phyloP scores from a whole-genome alignment of 805 yeast genomes.

The Zygosaccharomyces bisporus region DNA sequence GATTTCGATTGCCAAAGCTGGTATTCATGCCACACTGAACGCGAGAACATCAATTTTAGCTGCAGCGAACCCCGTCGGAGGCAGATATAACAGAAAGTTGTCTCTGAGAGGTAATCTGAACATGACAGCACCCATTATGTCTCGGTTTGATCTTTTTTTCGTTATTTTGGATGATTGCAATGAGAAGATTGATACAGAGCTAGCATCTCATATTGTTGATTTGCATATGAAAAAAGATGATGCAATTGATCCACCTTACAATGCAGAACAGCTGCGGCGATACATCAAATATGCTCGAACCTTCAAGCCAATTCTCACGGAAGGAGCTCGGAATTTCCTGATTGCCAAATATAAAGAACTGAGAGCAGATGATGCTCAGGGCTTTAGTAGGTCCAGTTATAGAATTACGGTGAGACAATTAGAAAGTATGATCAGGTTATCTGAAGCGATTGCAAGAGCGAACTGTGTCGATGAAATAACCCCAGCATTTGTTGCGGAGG shows the following conservation, averaged over 20 bases:
- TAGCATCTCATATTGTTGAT: constrained; percentile 90
- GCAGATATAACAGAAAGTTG: constrained; percentile 84
- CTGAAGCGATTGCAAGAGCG: constrained; percentile 96
- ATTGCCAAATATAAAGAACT: constrained; percentile 80
- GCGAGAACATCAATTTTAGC: constrained; percentile 96
- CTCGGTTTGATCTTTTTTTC: constrained; percentile 92
- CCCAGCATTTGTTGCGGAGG: constrained; percentile 85
- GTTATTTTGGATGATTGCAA: constrained; percentile 94
- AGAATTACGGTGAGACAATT: constrained; percentile 96
- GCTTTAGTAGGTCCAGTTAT: constrained; percentile 71
- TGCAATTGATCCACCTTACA: constrained; percentile 85
- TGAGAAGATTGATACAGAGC: constrained; percentile 80
- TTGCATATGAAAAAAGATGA: constrained; percentile 87
- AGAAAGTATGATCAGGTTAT: constrained; percentile 86
- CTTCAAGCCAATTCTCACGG: constrained; percentile 83
- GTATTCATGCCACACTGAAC: constrained; percentile 95
- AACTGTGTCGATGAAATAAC: constrained; percentile 88
- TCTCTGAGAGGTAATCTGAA: constrained; percentile 81
- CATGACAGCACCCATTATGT: constrained; percentile 99
- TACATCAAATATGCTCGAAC: constrained; percentile 90
- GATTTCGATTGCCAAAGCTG: constrained; percentile 96
- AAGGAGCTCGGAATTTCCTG: constrained; percentile 71
- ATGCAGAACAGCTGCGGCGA: constrained; percentile 81
- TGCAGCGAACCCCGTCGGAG: constrained; percentile 99
- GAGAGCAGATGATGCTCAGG: constrained; percentile 87